phyloP scores from a whole-genome alignment of 192 early-diverging fungal species.

The Coemansia sp. region DNA sequence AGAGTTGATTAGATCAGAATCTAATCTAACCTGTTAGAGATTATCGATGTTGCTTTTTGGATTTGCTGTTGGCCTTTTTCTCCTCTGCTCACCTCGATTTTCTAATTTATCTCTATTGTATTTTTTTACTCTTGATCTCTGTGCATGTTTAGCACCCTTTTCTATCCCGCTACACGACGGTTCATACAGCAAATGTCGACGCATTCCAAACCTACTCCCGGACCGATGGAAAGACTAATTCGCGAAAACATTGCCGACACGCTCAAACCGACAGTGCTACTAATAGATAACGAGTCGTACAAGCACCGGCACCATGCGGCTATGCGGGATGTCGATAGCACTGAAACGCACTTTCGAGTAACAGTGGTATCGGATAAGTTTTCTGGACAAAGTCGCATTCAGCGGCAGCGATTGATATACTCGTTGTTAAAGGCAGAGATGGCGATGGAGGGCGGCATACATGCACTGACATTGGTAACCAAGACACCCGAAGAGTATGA shows the following conservation, averaged over 20 bases:
- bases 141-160: background rate
- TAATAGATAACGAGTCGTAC: too few species aligned
- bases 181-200: background rate
- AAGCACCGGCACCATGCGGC: too few species aligned
- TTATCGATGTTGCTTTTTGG: background rate
- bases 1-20: background rate
- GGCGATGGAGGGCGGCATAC: slow-evolving; percentile 72
- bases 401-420: too few species aligned
- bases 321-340: too few species aligned
- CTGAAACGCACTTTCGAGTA: too few species aligned
- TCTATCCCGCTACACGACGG: background rate
- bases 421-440: slow-evolving; percentile 71
- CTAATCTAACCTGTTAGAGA: background rate
- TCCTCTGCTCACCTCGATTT: background rate
- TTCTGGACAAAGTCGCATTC: too few species aligned
- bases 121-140: background rate
- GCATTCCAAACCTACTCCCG: slow-evolving; percentile 3
- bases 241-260: too few species aligned
- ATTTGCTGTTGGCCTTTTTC: background rate
- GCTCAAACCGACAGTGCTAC: too few species aligned
- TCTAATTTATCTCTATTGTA: too few species aligned
- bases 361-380: too few species aligned
- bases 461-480: slow-evolving; percentile 77
- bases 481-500: slow-evolving; percentile 69
- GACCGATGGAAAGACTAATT: too few species aligned